Conservation (phyloP, 1,284 basidiomycete species). For the Fomitopsis betulina region DNA sequence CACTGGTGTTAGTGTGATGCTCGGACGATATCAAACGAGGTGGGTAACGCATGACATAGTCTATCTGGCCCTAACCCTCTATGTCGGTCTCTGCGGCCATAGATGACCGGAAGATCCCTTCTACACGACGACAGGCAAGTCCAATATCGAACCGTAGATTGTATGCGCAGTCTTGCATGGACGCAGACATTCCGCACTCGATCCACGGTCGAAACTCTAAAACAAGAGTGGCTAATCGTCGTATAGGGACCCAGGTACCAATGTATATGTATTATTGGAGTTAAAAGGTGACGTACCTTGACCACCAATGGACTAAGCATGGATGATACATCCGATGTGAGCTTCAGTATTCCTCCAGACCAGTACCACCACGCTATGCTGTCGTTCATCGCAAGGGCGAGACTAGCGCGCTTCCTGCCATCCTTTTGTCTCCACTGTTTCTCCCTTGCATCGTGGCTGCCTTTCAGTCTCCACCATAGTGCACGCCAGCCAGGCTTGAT, state of each 20-base stretch:
- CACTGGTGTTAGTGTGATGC: not conserved
- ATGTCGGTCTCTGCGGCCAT: no score
- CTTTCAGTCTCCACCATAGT: conserved; percentile 59
- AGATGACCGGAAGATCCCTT: no score
- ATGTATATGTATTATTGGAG: no score
- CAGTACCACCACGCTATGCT: conserved; percentile 83
- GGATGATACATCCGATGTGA: conserved; percentile 67
- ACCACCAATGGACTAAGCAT: conserved; percentile 79
- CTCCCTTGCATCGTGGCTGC: conserved; percentile 49
- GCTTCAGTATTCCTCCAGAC: conserved; percentile 74
- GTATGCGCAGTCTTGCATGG: no score
- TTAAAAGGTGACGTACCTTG: conserved; percentile 38
- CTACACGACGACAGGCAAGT: no score
- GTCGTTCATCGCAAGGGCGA: conserved; percentile 77
- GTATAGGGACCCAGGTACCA: no score
- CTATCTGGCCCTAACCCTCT: no score
- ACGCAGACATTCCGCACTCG: no score
- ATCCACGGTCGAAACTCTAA: no score
- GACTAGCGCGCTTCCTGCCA: conserved; percentile 64
- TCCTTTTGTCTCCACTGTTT: conserved; percentile 59
- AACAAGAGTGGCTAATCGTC: no score
- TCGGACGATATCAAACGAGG: not conserved
- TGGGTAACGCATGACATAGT: no score
- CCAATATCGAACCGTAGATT: no score
- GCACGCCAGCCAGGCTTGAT: conserved; percentile 50